Evolutionary conservation across 768 basidiomycete species (phyloP).

Genomic region (Pleurotus cornucopiae): DNA sequence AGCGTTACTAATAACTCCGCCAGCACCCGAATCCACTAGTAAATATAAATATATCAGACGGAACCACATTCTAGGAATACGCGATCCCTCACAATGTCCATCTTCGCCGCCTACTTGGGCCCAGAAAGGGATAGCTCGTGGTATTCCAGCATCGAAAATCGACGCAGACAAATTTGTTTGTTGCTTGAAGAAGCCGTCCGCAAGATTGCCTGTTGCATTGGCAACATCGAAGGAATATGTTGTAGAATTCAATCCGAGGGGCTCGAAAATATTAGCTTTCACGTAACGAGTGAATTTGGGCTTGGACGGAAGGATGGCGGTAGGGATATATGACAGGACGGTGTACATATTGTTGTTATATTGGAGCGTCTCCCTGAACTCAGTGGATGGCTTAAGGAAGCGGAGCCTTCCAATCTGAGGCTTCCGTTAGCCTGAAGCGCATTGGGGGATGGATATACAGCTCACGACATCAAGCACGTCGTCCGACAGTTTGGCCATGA

Average conservation of each 20-base stretch:
- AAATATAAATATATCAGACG: not conserved
- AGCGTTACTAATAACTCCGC: constrained; percentile 25
- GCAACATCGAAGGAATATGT: constrained; percentile 24
- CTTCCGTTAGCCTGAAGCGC: not conserved
- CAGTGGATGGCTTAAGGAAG: constrained; percentile 18
- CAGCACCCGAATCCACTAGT: constrained; percentile 20
- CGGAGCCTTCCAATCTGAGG: constrained; percentile 14
- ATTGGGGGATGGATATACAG: not conserved
- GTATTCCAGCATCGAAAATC: constrained; percentile 17
- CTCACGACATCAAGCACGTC: not conserved
- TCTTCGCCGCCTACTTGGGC: constrained; percentile 16
- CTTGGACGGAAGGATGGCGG: constrained; percentile 12
- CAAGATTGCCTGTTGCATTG: constrained; percentile 19
- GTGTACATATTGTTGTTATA: constrained; percentile 24
- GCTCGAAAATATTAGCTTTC: constrained; percentile 22
- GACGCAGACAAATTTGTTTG: constrained; percentile 15
- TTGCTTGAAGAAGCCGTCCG: constrained; percentile 19
- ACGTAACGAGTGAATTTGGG: constrained; percentile 20
- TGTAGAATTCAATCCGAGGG: constrained; percentile 21
- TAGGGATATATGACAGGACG: constrained; percentile 19
- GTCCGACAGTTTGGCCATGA: not conserved
- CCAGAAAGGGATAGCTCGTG: constrained; percentile 18
- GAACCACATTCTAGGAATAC: not conserved
- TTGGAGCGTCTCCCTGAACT: constrained; percentile 22
- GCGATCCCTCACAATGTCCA: constrained; percentile 14